Conservation (phyloP, 2,329 filamentous ascomycete genomes). For the Leptodontidium sp. region DNA sequence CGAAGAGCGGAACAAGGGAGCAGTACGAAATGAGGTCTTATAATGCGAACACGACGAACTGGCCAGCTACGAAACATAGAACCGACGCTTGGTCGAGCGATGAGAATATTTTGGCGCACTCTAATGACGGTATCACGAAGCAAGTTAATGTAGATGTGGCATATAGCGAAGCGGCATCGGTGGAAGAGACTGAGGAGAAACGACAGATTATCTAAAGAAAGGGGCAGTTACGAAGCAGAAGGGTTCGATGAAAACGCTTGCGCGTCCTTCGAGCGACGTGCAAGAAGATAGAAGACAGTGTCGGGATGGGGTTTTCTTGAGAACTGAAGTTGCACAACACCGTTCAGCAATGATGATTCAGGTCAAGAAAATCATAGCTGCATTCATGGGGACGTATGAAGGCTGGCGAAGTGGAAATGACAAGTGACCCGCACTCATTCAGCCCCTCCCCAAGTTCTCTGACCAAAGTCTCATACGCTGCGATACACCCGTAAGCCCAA, state of each 20-base stretch:
- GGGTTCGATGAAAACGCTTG: no score
- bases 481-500: background rate
- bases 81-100: conserved; percentile 22
- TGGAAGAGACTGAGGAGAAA: background rate
- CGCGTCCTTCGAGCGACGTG: no score
- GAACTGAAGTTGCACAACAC: no score
- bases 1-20: background rate
- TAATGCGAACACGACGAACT: background rate
- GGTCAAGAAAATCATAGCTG: background rate
- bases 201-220: background rate
- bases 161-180: conserved; percentile 11
- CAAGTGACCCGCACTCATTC: background rate
- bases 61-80: conserved; percentile 1
- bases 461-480: background rate
- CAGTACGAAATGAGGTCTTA: conserved; percentile 10
- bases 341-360: no score
- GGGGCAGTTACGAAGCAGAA: no score
- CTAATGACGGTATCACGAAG: conserved; percentile 13
- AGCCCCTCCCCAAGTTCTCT: no score
- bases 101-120: conserved; percentile 1
- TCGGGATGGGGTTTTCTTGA: no score
- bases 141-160: conserved; percentile 9
- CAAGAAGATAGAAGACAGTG: no score
- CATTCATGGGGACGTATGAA: background rate
- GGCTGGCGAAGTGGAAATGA: background rate